Base-by-base conservation (phyloP, 345 rosid genomes). In the Syzygium grande region DNA sequence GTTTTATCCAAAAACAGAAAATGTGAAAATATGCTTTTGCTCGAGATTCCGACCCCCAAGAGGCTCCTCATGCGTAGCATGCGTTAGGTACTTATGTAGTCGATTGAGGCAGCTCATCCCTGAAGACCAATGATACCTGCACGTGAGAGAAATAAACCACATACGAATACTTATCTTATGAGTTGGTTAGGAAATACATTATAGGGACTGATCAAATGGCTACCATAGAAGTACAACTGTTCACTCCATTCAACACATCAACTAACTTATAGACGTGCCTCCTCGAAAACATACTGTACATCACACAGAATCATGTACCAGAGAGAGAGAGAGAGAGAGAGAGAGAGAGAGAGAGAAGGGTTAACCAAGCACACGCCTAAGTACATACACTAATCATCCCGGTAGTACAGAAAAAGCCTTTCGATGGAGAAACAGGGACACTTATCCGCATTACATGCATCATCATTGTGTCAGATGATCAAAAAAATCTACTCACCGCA, bases 111-210 rank as follows among this genome's bases (percentile, higher is more conserved):
- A n/a, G 43, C 84, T 88, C 85, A 94, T 22, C 93, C 96, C 89
- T 94, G 96, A 58, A 95, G 89, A 58, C 96, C 95, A 11, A 95
- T 92, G 29, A 95, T 41, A 65, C 97, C 97, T 94, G 91, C 89
- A 88, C 17, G 73, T 11, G 52, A 38, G 87, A 27, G 22, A 56
- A 17, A 49, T 51, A 59, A 56, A 38, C 3, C 55, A 52, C 11
- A 54, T 25, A 58, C 15, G 25, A 23, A 43, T 34, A 77, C 51
- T 46, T 3, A 12, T 41, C 84, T 61, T 17, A 25, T n/a, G 23
- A 68, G 79, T 19, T n/a, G 34, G 4, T 34, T 9, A 68, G 11
- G 15, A 80, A 23, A 53, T 65, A 27, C 8, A 38, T 21, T 4
- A 7, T 41, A 11, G 41, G 58, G 49, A 73, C 21, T 21, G 9